A percentile compares a stretch with the other conserved stretches of the same genome.
These are phyloP conservation scores for Xylaria sp. DNA, from an alignment of 2,329 filamentous ascomycete species.

Conservation along the genomic window DNA sequence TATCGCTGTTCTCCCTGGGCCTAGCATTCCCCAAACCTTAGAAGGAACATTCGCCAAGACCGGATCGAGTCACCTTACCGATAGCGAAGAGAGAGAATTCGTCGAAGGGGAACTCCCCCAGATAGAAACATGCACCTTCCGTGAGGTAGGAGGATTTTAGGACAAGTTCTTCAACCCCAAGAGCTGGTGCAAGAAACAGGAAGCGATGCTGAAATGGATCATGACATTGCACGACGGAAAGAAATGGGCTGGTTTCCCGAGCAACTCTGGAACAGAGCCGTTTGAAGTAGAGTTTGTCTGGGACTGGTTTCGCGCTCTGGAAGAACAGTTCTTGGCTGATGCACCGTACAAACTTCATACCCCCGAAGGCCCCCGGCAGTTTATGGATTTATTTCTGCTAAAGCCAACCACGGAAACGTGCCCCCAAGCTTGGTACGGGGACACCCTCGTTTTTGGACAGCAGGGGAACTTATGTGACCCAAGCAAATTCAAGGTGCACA, in stretches of 20 bases:
- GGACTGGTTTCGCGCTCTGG: constrained; percentile 21
- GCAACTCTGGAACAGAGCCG: neutral
- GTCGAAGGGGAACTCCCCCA: constrained; percentile 20
- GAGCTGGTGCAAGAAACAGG: constrained; percentile 17
- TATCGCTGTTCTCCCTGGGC: constrained; percentile 2
- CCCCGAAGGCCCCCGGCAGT: neutral
- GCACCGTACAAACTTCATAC: constrained; percentile 19
- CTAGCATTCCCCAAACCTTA: constrained; percentile 16
- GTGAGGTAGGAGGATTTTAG: constrained; percentile 20
- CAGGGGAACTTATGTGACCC: constrained; percentile 15
- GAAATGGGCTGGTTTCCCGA: constrained; percentile 16
- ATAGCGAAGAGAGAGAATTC: constrained; percentile 21
- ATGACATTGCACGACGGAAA: constrained; percentile 17
- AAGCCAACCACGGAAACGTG: neutral
- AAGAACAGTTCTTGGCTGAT: constrained; percentile 9
- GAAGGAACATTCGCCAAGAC: constrained; percentile 13
- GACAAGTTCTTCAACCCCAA: constrained; percentile 28
- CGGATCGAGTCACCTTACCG: constrained; percentile 11
- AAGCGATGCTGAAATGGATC: constrained; percentile 14
- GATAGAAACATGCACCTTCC: constrained; percentile 23
- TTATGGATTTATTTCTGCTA: constrained; percentile 25
- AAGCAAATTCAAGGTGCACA: constrained; percentile 13
- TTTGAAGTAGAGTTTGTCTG: too few relatives aligned
- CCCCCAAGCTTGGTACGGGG: constrained; percentile 9
- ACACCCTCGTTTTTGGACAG: constrained; percentile 23